Conservation (phyloP, 2,329 filamentous ascomycete genomes). For the Cladosporium halotolerans region DNA sequence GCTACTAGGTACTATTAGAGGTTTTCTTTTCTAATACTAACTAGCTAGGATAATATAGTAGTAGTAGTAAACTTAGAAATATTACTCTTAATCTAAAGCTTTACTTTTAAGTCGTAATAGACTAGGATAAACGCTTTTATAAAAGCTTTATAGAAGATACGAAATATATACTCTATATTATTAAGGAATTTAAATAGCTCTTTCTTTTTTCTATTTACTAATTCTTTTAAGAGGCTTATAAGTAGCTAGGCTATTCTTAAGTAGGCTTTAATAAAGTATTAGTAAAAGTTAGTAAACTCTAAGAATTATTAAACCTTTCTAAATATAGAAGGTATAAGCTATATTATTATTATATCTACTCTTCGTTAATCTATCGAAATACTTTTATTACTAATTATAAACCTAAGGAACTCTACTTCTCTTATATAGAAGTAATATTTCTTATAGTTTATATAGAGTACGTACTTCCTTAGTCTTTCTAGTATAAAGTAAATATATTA, state of each 20-base stretch:
- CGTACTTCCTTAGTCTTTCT: background rate
- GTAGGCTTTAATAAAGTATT: background rate
- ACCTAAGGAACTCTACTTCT: conserved; percentile 17
- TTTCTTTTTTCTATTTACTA: background rate
- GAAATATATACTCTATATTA: background rate
- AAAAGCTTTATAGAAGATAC: background rate
- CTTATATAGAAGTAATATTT: conserved; percentile 14
- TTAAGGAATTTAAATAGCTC: background rate
- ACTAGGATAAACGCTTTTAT: background rate
- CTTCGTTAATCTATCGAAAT: background rate
- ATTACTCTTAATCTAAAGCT: background rate
- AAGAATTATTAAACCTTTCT: background rate
- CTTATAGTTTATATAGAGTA: conserved; percentile 12
- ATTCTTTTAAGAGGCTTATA: background rate
- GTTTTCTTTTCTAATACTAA: background rate
- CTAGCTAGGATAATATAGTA: background rate
- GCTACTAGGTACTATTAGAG: background rate
- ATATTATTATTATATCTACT: background rate
- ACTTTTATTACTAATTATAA: conserved; percentile 1
- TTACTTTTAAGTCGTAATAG: background rate
- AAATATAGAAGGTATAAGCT: background rate
- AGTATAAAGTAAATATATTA: conserved; percentile 7
- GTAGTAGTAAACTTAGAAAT: background rate
- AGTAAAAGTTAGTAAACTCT: background rate
- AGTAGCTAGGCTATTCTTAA: background rate